phyloP scores from a whole-genome alignment of 306 rosid species.

The Mimosa pudica region DNA sequence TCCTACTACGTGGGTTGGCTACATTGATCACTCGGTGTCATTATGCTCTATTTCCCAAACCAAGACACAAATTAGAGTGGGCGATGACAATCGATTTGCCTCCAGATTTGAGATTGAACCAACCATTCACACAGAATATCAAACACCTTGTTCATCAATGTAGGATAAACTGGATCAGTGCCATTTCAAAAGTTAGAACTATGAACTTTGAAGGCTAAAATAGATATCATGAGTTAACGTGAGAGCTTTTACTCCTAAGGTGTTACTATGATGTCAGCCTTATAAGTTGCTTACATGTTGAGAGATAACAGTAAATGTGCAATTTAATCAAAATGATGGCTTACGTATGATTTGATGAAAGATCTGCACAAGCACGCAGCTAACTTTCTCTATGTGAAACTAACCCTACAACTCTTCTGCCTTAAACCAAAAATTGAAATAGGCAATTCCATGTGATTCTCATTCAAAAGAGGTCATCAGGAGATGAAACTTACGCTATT shows the following conservation, averaged over 20 bases:
- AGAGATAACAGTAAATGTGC: background rate
- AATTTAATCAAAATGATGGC: background rate
- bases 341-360: background rate
- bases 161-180: background rate
- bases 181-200: background rate
- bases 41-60: too few species aligned
- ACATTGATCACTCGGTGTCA: too few species aligned
- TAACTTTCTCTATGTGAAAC: background rate
- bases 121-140: background rate
- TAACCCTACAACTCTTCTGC: background rate
- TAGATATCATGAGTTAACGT: background rate
- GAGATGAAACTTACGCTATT: background rate
- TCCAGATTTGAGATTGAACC: background rate
- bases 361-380: background rate
- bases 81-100: background rate
- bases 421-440: background rate
- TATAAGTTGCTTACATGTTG: background rate
- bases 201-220: background rate
- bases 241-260: background rate
- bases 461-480: background rate
- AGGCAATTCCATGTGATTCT: background rate
- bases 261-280: background rate
- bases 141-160: background rate
- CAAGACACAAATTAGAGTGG: too few species aligned
- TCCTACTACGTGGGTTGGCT: too few species aligned